Evolutionary conservation across 345 rosid species (phyloP), one percentile per base, ranked within the genome.

Genomic region (Acer negundo): DNA sequence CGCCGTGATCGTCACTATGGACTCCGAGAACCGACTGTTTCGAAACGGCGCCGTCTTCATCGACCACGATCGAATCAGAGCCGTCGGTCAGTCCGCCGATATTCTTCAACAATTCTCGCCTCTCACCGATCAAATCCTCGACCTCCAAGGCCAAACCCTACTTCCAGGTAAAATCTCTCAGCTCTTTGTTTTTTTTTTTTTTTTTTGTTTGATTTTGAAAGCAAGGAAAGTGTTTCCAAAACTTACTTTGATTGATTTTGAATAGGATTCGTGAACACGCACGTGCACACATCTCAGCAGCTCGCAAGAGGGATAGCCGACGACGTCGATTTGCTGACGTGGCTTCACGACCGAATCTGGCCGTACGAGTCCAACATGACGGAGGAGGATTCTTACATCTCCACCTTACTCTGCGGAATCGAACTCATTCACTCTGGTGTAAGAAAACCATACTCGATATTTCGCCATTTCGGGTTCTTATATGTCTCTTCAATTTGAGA

Each of bases 201-300:
- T 56, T 56, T 15, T 2, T 55, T 55, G 58, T 22, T 73, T 44
- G 19, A 4, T 58, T 24, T 67, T 19, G 49, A 12, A 19, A 6
- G 53, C 12, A 59, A 59, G 8, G n/a, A 4, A 67, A 75, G 28
- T 26, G 42, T 10, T 67, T 65, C 15, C 49, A 10, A 11, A 46
- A 46, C 3, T 46, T 10, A 46, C 49, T 47, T 4, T 31, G 68
- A 12, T 23, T 67, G 74, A 66, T 79, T 79, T 35, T 1, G 28
- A 6, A 62, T 66, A 89, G 95, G 95, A 73, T 79, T 91, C 47
- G 69, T 89, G 80, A 91, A 91, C 82, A 89, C 92, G 10, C 93
- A 91, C 35, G 93, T 91, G 5, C 93, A 91, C 81, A 85, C 91
- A 26, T 91, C 95, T 47, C 95, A 91, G 72, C 95, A 89, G 85